These are phyloP conservation scores for Microbotryum lychnidis-dioicae DNA, from an alignment of 1,284 basidiomycete genomes.

Conservation along the genomic window DNA sequence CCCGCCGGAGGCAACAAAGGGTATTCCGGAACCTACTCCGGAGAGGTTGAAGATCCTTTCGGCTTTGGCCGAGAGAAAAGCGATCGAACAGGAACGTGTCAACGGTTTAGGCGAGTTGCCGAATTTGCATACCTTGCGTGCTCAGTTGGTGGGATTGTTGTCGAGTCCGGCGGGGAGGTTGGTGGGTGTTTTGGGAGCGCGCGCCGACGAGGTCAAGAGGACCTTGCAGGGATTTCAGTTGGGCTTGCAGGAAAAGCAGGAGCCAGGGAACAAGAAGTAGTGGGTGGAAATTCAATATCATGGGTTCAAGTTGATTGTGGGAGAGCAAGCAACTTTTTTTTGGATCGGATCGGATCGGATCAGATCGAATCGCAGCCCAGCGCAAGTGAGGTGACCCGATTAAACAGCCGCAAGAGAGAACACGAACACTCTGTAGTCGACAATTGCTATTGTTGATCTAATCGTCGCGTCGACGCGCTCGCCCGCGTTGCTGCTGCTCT, in stretches of 20 bases:
- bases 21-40: not conserved
- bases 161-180: conserved; percentile 35
- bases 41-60: conserved; percentile 40
- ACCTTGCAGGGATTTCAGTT: conserved; percentile 32
- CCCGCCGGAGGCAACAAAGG: not conserved
- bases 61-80: conserved; percentile 40
- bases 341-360: too few relatives aligned
- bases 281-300: too few relatives aligned
- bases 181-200: conserved; percentile 17
- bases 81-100: conserved; percentile 1
- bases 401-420: too few relatives aligned
- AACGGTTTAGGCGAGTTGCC: conserved; percentile 39
- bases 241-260: conserved; percentile 19
- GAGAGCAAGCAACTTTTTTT: too few relatives aligned
- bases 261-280: not conserved
- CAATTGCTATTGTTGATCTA: too few relatives aligned
- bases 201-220: conserved; percentile 16
- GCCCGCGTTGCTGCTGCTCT: too few relatives aligned
- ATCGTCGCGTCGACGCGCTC: too few relatives aligned
- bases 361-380: too few relatives aligned
- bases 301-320: too few relatives aligned
- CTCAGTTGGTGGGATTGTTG: conserved; percentile 43
- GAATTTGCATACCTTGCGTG: conserved; percentile 39
- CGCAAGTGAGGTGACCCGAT: too few relatives aligned
- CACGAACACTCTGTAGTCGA: too few relatives aligned